Evolutionary conservation across 1,284 basidiomycete species (phyloP).

Genomic region (Caloboletus firmus): DNA sequence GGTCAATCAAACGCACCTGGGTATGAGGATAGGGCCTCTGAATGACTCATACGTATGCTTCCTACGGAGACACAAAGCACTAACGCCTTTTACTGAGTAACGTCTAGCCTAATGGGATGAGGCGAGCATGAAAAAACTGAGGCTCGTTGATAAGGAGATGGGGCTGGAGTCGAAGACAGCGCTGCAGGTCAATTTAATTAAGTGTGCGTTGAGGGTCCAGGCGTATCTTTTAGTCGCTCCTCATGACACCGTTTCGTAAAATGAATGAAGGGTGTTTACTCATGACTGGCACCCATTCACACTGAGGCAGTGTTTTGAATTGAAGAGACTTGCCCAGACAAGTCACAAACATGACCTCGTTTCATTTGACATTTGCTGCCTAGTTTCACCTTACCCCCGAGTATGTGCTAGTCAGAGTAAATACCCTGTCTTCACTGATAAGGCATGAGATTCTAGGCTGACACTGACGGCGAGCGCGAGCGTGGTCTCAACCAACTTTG

Average conservation of each 20-base stretch:
- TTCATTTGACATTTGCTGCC: not conserved
- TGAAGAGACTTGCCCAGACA: too few species aligned
- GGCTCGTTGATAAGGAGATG: not conserved
- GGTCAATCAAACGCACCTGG: slow-evolving; percentile 14
- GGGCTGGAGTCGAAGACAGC: not conserved
- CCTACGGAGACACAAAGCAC: not conserved
- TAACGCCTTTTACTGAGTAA: not conserved
- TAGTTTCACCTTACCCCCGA: not conserved
- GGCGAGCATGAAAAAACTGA: not conserved
- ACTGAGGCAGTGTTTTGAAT: not conserved
- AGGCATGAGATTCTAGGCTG: too few species aligned
- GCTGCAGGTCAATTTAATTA: not conserved
- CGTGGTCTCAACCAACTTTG: too few species aligned
- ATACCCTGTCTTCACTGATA: not conserved
- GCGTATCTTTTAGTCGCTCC: not conserved
- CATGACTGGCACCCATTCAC: not conserved
- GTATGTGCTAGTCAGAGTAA: not conserved
- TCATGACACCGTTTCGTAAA: not conserved
- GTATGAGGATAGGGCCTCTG: slow-evolving; percentile 7
- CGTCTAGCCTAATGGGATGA: not conserved
- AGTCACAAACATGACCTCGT: too few species aligned
- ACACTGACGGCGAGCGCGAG: not conserved
- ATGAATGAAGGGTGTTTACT: not conserved
- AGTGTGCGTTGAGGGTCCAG: not conserved
- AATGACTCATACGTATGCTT: slow-evolving; percentile 13